Percentiles rank a stretch among this genome's conserved stretches.
Conservation (phyloP, 257 asterid genomes). For the Nemophila menziesii region DNA sequence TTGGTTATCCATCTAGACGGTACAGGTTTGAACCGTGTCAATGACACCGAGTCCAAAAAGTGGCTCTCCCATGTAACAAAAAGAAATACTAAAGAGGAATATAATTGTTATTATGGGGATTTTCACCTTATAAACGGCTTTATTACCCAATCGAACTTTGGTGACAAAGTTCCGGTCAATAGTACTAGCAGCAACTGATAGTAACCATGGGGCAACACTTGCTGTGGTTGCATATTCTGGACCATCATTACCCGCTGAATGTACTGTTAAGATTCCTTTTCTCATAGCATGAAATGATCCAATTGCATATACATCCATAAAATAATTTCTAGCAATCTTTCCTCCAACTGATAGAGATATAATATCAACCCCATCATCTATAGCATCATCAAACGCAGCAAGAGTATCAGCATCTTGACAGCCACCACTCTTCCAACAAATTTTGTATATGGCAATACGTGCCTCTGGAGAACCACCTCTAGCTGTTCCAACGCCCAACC, state of each 20-base stretch:
- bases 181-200: constrained; percentile 71
- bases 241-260: constrained; percentile 67
- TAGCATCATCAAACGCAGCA: constrained; percentile 65
- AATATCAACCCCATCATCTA: constrained; percentile 55
- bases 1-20: too few species aligned
- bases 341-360: constrained; percentile 64
- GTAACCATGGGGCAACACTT: constrained; percentile 69
- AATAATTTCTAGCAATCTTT: constrained; percentile 24
- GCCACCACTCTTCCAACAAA: constrained; percentile 47
- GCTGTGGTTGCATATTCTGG: constrained; percentile 36
- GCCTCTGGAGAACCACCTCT: constrained; percentile 46
- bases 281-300: constrained; percentile 54
- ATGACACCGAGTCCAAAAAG: too few species aligned
- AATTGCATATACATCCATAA: constrained; percentile 41
- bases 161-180: constrained; percentile 43
- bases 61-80: too few species aligned
- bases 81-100: too few species aligned
- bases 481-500: constrained; percentile 55
- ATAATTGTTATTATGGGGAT: too few species aligned
- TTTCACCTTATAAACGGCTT: too few species aligned
- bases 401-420: constrained; percentile 45
- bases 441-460: constrained; percentile 63
- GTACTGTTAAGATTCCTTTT: constrained; percentile 39
- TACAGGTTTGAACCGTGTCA: too few species aligned
- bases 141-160: constrained; percentile 31